phyloP scores from a whole-genome alignment of 1,284 basidiomycete species.

The Rhodotorula sp. region DNA sequence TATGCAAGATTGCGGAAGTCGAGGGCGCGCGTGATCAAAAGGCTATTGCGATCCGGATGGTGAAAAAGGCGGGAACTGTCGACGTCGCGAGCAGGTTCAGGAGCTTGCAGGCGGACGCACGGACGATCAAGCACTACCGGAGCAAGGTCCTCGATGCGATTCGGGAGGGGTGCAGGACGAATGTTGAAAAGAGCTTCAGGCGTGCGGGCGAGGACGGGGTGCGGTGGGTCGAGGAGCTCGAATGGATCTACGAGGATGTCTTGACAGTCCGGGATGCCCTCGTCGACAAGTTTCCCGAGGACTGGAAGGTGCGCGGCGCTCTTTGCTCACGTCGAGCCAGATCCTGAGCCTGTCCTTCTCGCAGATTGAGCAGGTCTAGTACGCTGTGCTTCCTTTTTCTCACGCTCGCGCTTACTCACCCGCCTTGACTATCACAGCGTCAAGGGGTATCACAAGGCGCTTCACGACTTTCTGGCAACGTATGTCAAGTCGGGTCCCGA shows the following conservation, averaged over 20 bases:
- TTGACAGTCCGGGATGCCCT: slow-evolving; percentile 84
- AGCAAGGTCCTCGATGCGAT: slow-evolving; percentile 84
- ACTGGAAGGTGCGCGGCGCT: slow-evolving; percentile 49
- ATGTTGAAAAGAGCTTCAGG: slow-evolving; percentile 27
- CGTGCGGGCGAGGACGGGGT: slow-evolving; percentile 46
- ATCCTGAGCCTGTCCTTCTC: not conserved
- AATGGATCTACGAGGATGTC: slow-evolving; percentile 94
- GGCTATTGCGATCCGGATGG: slow-evolving; percentile 85
- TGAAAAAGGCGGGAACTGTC: slow-evolving; percentile 85
- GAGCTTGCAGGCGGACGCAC: slow-evolving; percentile 86
- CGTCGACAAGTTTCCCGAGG: slow-evolving; percentile 85
- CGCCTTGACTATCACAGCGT: slow-evolving; percentile 59
- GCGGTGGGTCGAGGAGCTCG: slow-evolving; percentile 72
- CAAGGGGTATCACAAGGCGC: slow-evolving; percentile 87
- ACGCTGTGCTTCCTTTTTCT: not conserved
- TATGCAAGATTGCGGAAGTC: slow-evolving; percentile 90
- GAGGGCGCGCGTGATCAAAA: slow-evolving; percentile 94
- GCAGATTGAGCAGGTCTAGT: slow-evolving; percentile 38
- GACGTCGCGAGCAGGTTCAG: slow-evolving; percentile 87
- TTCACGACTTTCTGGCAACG: slow-evolving; percentile 71
- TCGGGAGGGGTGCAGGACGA: slow-evolving; percentile 53
- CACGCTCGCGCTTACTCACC: not conserved
- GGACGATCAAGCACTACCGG: slow-evolving; percentile 93
- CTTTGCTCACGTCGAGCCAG: not conserved
- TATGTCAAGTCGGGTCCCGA: slow-evolving; percentile 71